Evolutionary conservation across 1,284 basidiomycete genomes (phyloP), one percentile per base, ranked within the genome.

Genomic region (Abortiporus biennis): DNA sequence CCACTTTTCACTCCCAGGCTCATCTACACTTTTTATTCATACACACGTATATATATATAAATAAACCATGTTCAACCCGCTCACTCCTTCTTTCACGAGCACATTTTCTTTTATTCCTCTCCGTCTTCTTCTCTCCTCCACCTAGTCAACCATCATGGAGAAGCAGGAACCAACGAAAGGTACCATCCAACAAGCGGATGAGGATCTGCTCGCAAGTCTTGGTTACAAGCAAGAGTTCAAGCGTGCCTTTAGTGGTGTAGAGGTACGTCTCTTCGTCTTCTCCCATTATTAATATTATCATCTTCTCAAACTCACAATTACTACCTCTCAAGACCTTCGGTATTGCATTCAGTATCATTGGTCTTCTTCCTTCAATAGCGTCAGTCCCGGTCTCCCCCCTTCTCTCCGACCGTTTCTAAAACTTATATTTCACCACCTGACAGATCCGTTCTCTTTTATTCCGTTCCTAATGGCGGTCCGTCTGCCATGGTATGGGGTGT

Each of bases 401-500:
- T 27, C 1, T 19, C 22, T n/a, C n/a, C 17, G 8, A 3, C 17
- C 16, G 6, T n/a, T 1, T 9, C 16, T 25, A n/a, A 24, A 2
- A 21, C 5, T 32, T 16, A 1, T 3, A 6, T 27, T 15, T 6
- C n/a, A 6, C 11, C 24, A n/a, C n/a, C n/a, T n/a, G n/a, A n/a
- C 8, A 52, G 50, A 4, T 80, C 81, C 9, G 80, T 85, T 3
- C 61, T 88, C 3, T 64, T 81, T 45, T 88, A 83, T 59, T 74
- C 85, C 1, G 63, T 90, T 21, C 80, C 81, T 0, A 84, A 89
- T 59, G 89, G 88, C 2, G 88, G 86, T 1, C 77, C 83, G 1
- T 71, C 78, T 1, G 76, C 80, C 4, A 85, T 92, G 81, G 80
- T 91, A 2, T 92, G 88, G 84, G 84, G 84, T 15, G 58, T 60